These are phyloP conservation scores for Tolypocladium tundrense DNA, from an alignment of 2,329 filamentous ascomycete genomes.

Conservation along the genomic window DNA sequence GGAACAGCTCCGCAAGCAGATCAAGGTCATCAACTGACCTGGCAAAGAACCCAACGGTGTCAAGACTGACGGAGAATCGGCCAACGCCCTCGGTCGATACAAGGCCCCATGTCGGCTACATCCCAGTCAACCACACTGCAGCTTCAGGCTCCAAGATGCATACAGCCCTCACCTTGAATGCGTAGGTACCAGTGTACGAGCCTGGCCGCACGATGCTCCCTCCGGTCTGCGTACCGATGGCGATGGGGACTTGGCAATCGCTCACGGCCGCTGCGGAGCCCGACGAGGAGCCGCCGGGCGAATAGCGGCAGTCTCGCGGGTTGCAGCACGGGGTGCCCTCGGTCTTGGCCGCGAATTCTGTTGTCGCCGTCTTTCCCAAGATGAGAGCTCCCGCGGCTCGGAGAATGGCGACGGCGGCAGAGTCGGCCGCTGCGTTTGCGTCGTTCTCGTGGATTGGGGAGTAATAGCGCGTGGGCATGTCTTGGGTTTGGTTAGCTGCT, in stretches of 20 bases:
- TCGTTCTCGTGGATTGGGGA: constrained; percentile 40
- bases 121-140: not conserved
- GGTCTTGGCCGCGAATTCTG: constrained; percentile 51
- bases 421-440: constrained; percentile 36
- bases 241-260: constrained; percentile 52
- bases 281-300: constrained; percentile 57
- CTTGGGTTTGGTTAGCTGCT: constrained; percentile 12
- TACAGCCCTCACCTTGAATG: constrained; percentile 33
- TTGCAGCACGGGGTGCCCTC: constrained; percentile 48
- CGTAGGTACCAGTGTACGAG: constrained; percentile 55
- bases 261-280: constrained; percentile 57
- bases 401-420: constrained; percentile 39
- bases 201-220: constrained; percentile 55
- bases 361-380: constrained; percentile 42
- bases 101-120: constrained; percentile 48
- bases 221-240: constrained; percentile 55
- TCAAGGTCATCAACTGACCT: constrained; percentile 48
- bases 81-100: constrained; percentile 53
- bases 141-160: too few species aligned
- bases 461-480: constrained; percentile 47
- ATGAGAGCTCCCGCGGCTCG: constrained; percentile 45
- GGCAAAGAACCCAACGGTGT: constrained; percentile 53
- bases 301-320: constrained; percentile 54
- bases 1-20: constrained; percentile 43
- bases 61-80: constrained; percentile 46